Base-by-base conservation (phyloP, 371 early-diverging fungal genomes). In the Haplosporangium sp. region DNA sequence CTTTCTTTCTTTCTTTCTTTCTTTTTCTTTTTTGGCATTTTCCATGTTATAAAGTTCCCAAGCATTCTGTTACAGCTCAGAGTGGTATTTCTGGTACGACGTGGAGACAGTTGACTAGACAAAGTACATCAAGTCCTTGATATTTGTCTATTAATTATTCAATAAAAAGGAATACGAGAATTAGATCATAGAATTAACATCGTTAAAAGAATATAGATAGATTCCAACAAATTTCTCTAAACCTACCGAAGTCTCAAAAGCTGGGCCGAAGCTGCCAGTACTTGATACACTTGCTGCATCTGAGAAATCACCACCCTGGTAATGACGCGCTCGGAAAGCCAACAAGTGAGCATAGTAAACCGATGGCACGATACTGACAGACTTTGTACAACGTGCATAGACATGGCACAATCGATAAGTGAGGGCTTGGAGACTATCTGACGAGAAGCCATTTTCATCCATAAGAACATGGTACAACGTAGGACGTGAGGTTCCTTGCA, bases 281-380 rank as follows among this genome's bases (percentile, higher is more conserved):
- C 78, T 73, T 34, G 63, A 37, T 13, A 48, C 44, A 65, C 71
- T 71, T 35, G 53, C 67, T 0, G 71, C 62, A 34, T 79, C 81
- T 37, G 74, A 73, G 64, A 64, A 63, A 6, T 69, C 72, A 5
- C 42, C 27, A 4, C 72, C 71, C 37, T 73, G 74, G 59, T 79
- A 79, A 47, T 79, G 81, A 10, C 84, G 79, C 0, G 91, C 91
- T 65, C 94, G 90, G 57, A 89, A 90, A 15, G 96, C 96, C 9
- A 95, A 91, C 53, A 96, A 82, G 83, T 97, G 94, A 20, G 97
- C 96, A 83, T 96, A 97, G 86, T 96, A 97, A 17, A 94, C 93
- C 13, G 96, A 92, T 4, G 96, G 95, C 1, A 91, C 90, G 9
- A 97, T 89, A 35, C 91, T 90, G 10, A 97, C 97, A 27, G 91